Evolutionary conservation across 2,329 filamentous ascomycete genomes (phyloP).

Genomic region (Cladobotryum mycophilum): DNA sequence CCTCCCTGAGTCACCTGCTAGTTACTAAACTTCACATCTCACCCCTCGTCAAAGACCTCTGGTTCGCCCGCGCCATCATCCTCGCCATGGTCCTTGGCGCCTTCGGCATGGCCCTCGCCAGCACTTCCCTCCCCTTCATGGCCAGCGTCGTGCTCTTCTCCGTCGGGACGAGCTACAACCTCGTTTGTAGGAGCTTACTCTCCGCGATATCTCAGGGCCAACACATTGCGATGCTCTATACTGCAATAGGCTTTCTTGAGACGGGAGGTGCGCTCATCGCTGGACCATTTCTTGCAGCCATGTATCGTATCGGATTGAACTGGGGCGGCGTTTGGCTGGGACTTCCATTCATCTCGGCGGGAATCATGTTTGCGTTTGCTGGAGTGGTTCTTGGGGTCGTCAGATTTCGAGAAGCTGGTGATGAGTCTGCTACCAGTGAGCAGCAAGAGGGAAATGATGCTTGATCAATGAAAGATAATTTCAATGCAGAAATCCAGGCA

Average conservation of each 20-base stretch:
- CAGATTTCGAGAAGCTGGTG: no score
- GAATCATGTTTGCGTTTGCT: neutral
- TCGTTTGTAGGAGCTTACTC: constrained; percentile 13
- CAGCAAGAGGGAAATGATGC: no score
- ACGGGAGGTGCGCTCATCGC: constrained; percentile 13
- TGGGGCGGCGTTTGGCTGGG: constrained; percentile 12
- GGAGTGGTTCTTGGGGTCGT: neutral
- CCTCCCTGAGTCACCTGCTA: constrained; percentile 5
- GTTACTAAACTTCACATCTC: neutral
- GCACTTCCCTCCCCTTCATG: neutral
- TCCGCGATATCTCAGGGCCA: constrained; percentile 11
- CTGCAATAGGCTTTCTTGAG: constrained; percentile 15
- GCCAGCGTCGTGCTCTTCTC: neutral
- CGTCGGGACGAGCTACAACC: neutral
- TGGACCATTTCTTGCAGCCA: constrained; percentile 14
- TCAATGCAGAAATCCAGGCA: no score
- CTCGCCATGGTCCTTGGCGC: constrained; percentile 8
- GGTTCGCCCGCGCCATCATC: neutral
- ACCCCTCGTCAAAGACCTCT: constrained; percentile 1
- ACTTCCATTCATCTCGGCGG: constrained; percentile 11
- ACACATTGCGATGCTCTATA: constrained; percentile 14
- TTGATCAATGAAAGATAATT: no score
- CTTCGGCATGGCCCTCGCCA: neutral
- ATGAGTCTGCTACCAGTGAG: no score
- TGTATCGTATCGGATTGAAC: constrained; percentile 12